These are phyloP conservation scores for Gossypium turneri DNA, from an alignment of 345 rosid genomes.

Conservation along the genomic window DNA sequence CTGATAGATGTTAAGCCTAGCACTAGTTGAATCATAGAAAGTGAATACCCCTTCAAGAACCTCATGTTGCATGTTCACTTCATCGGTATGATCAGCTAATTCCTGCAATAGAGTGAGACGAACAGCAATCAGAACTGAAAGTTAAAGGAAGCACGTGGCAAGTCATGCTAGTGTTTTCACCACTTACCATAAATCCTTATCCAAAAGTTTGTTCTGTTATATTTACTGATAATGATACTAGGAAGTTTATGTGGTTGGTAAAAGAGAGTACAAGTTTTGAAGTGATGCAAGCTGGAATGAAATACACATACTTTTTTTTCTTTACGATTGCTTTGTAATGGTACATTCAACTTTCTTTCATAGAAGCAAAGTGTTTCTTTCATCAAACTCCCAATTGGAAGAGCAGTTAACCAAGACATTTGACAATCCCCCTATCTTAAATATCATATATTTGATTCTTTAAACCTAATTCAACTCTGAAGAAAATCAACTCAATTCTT, in stretches of 20 bases:
- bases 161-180: background rate
- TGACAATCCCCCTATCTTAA: background rate
- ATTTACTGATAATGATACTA: background rate
- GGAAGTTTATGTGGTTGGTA: background rate
- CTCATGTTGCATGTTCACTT: conserved; percentile 76
- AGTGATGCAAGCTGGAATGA: background rate
- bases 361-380: background rate
- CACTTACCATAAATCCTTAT: background rate
- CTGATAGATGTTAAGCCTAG: conserved; percentile 86
- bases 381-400: background rate
- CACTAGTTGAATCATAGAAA: conserved; percentile 75
- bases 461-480: background rate
- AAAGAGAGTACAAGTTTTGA: background rate
- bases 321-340: background rate
- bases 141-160: background rate
- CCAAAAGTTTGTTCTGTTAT: background rate
- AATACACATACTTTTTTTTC: background rate
- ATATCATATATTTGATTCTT: background rate
- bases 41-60: conserved; percentile 77
- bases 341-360: background rate
- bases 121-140: background rate
- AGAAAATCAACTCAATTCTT: background rate
- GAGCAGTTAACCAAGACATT: background rate
- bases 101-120: conserved; percentile 50
- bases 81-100: conserved; percentile 70